phyloP scores from a whole-genome alignment of 108 stramenopile species.

The Epipyxis sp. region DNA sequence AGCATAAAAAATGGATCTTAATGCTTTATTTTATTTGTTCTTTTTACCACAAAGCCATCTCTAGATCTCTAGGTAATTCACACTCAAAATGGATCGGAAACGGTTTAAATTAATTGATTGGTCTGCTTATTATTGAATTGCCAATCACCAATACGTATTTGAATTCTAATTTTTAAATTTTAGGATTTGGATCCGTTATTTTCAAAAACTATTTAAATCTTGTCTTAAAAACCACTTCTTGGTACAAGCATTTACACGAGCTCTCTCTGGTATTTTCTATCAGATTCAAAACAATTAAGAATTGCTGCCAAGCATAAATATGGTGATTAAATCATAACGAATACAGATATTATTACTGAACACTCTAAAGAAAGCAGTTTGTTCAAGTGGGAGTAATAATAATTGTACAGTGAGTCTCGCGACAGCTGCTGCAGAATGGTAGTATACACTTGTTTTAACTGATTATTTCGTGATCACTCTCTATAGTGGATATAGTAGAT shows the following conservation, averaged over 20 bases:
- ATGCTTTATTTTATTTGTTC: too few relatives aligned
- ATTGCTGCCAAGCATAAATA: background rate
- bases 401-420: conserved; percentile 2
- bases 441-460: background rate
- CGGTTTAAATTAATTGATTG: background rate
- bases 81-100: too few relatives aligned
- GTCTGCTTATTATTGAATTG: background rate
- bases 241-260: background rate
- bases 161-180: background rate
- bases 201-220: background rate
- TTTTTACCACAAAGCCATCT: too few relatives aligned
- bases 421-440: conserved; percentile 27
- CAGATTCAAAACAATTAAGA: background rate
- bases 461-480: conserved; percentile 3
- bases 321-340: conserved; percentile 20
- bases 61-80: too few relatives aligned
- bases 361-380: conserved; percentile 31
- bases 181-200: conserved; percentile 9
- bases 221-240: background rate
- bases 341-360: background rate
- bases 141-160: background rate
- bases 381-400: background rate
- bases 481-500: conserved; percentile 9
- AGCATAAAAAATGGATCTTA: too few relatives aligned
- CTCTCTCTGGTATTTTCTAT: background rate